A percentile compares a stretch with the other conserved stretches of the same genome.
These are phyloP conservation scores for Alternaria alternata DNA, from an alignment of 2,329 filamentous ascomycete genomes.

Conservation along the genomic window DNA sequence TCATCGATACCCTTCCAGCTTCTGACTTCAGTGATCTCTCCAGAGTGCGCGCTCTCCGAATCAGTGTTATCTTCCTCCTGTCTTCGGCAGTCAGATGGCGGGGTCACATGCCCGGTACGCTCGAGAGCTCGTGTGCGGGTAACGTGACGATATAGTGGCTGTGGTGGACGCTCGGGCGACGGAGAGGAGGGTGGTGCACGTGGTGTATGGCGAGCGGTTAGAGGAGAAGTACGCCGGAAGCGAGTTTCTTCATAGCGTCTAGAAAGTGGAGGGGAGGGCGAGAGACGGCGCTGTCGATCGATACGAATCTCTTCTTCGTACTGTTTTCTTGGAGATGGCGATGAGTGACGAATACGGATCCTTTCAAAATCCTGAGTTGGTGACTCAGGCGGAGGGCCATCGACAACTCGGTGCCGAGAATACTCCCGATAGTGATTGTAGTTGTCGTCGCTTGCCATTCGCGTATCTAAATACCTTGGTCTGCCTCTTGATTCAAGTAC, in stretches of 20 bases:
- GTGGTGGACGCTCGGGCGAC: slow-evolving; percentile 9
- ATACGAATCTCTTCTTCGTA: slow-evolving; percentile 32
- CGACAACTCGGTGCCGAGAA: slow-evolving; percentile 21
- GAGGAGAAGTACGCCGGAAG: slow-evolving; percentile 24
- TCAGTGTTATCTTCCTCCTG: slow-evolving; percentile 33
- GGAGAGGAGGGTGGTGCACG: slow-evolving; percentile 12
- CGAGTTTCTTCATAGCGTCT: slow-evolving; percentile 21
- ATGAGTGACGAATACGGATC: slow-evolving; percentile 26
- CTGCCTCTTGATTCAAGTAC: slow-evolving; percentile 4
- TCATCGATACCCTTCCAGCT: slow-evolving; percentile 43
- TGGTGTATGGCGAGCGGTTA: slow-evolving; percentile 7
- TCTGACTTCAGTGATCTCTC: slow-evolving; percentile 27
- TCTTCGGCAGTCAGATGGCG: slow-evolving; percentile 10
- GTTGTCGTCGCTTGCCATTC: slow-evolving; percentile 8
- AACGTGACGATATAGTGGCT: slow-evolving; percentile 25
- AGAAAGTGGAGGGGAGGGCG: slow-evolving; percentile 17
- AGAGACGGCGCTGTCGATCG: slow-evolving; percentile 26
- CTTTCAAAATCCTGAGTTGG: slow-evolving; percentile 28
- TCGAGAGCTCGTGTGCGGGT: slow-evolving; percentile 14
- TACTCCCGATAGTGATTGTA: slow-evolving; percentile 24
- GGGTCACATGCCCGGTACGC: slow-evolving; percentile 16
- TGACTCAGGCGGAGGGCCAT: slow-evolving; percentile 21
- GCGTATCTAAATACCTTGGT: slow-evolving; percentile 15
- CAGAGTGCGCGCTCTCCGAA: slow-evolving; percentile 32
- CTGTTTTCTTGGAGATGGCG: slow-evolving; percentile 17